phyloP scores from a whole-genome alignment of 495 filamentous ascomycete species.

The Podospora sp. region DNA sequence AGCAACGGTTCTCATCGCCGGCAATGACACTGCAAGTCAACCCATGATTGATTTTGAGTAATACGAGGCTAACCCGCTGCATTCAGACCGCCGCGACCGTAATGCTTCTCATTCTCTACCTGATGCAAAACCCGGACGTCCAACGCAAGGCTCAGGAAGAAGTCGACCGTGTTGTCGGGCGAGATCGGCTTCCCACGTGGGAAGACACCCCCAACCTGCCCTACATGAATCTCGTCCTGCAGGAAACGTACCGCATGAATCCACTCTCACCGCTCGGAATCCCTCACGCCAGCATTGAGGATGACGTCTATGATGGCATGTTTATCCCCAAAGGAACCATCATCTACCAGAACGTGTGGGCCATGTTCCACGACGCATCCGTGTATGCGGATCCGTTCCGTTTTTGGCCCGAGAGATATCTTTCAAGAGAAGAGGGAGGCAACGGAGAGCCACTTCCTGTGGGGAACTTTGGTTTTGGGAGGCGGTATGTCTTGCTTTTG shows the following conservation, averaged over 20 bases:
- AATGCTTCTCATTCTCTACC: constrained; percentile 45
- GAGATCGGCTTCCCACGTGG: constrained; percentile 51
- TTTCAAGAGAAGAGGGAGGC: constrained; percentile 46
- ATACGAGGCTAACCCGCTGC: neutral
- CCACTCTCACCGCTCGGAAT: constrained; percentile 63
- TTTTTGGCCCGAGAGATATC: constrained; percentile 52
- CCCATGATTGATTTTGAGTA: neutral
- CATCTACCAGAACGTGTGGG: constrained; percentile 51
- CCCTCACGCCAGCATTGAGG: constrained; percentile 56
- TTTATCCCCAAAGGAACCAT: constrained; percentile 51
- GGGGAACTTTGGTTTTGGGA: constrained; percentile 58
- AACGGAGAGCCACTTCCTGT: constrained; percentile 52
- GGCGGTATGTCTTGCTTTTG: constrained; percentile 25
- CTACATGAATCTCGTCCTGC: constrained; percentile 55
- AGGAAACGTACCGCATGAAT: constrained; percentile 64
- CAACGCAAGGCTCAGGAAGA: constrained; percentile 60
- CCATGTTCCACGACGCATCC: constrained; percentile 47
- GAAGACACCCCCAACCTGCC: constrained; percentile 54
- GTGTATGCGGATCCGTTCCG: constrained; percentile 44
- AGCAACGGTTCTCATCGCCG: constrained; percentile 53
- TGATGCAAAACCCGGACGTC: constrained; percentile 48
- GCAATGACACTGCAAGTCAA: constrained; percentile 49
- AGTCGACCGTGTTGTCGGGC: constrained; percentile 56
- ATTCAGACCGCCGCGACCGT: constrained; percentile 42
- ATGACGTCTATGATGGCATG: constrained; percentile 55